phyloP scores from a whole-genome alignment of 768 basidiomycete genomes.

The Suillus bovinus region DNA sequence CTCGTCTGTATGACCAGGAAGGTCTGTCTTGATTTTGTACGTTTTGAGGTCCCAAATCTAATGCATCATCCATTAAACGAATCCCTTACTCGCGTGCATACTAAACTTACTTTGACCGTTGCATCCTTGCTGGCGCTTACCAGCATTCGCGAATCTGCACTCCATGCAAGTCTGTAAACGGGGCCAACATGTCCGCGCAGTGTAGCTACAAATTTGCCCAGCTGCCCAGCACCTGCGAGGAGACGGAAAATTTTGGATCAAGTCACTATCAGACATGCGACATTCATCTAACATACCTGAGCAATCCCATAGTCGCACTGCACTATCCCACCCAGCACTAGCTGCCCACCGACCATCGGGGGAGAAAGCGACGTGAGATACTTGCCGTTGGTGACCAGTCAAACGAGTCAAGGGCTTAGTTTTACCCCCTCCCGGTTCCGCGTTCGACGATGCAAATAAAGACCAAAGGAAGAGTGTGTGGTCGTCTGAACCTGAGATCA shows the following conservation, averaged over 20 bases:
- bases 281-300: slow-evolving; percentile 46
- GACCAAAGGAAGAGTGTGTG: slow-evolving; percentile 98
- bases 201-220: slow-evolving; percentile 87
- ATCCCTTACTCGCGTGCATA: neutral
- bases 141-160: slow-evolving; percentile 87
- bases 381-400: slow-evolving; percentile 93
- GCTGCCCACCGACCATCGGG: slow-evolving; percentile 94
- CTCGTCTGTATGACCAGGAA: slow-evolving; percentile 96
- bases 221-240: slow-evolving; percentile 41
- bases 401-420: slow-evolving; percentile 75
- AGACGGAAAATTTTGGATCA: neutral
- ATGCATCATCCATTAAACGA: neutral
- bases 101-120: slow-evolving; percentile 78
- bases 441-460: slow-evolving; percentile 54
- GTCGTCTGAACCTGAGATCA: slow-evolving; percentile 97
- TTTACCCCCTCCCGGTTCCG: slow-evolving; percentile 40
- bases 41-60: slow-evolving; percentile 98
- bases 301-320: slow-evolving; percentile 90
- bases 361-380: slow-evolving; percentile 92
- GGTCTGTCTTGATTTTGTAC: slow-evolving; percentile 90
- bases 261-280: neutral
- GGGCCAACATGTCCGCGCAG: slow-evolving; percentile 91
- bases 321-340: slow-evolving; percentile 87
- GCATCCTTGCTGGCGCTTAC: slow-evolving; percentile 96
- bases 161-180: slow-evolving; percentile 95